A percentile compares a stretch with the other conserved stretches of the same genome.
phyloP scores from a whole-genome alignment of 202 grass and related monocot species.

The Musa balbisiana region DNA sequence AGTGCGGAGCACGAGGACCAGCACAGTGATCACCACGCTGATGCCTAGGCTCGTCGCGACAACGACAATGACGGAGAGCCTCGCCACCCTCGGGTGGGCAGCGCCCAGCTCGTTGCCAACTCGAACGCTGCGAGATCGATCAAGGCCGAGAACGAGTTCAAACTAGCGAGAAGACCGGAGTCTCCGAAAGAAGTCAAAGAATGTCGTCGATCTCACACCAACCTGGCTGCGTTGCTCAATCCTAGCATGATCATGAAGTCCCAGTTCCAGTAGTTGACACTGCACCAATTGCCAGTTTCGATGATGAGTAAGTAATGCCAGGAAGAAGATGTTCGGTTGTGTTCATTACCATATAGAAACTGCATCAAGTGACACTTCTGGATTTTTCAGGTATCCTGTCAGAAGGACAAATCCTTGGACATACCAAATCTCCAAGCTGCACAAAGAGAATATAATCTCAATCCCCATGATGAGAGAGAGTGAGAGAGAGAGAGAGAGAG shows the following conservation, averaged over 20 bases:
- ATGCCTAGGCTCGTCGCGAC: slow-evolving; percentile 40
- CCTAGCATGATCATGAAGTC: slow-evolving; percentile 81
- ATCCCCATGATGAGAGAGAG: not conserved
- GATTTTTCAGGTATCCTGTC: slow-evolving; percentile 64
- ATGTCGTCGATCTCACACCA: slow-evolving; percentile 1
- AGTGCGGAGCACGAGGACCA: slow-evolving; percentile 47
- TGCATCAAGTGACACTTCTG: slow-evolving; percentile 61
- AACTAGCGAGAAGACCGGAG: too few relatives aligned
- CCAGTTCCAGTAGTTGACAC: slow-evolving; percentile 84
- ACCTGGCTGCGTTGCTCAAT: slow-evolving; percentile 61
- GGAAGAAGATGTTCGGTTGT: not conserved
- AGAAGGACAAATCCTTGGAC: slow-evolving; percentile 68
- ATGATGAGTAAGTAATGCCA: not conserved
- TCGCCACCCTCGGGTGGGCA: slow-evolving; percentile 51
- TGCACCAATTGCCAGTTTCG: slow-evolving; percentile 6
- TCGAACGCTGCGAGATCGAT: slow-evolving; percentile 31
- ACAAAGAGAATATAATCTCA: not conserved
- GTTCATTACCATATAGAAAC: slow-evolving; percentile 52
- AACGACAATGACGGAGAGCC: slow-evolving; percentile 49
- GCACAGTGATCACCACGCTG: slow-evolving; percentile 40
- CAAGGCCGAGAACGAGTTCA: not conserved
- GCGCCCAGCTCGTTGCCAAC: slow-evolving; percentile 71
- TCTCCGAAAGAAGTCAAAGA: too few relatives aligned
- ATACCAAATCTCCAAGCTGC: slow-evolving; percentile 79
- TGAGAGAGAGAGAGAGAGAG: not conserved